Percentiles rank a stretch among this genome's conserved stretches.
Evolutionary conservation across 345 rosid genomes (phyloP).

Genomic region (Nasturtium officinale): DNA sequence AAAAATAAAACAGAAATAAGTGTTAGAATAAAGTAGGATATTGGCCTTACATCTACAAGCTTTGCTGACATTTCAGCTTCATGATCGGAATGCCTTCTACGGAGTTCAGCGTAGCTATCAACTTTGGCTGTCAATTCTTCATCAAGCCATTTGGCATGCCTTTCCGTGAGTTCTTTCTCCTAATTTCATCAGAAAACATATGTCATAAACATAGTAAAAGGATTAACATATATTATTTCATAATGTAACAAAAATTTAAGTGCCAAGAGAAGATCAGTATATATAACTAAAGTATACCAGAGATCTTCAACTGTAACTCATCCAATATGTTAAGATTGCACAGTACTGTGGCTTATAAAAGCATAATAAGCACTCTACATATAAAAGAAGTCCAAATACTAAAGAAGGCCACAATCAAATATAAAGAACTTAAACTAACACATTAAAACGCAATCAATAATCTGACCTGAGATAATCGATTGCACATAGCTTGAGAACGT

Average conservation of each 20-base stretch:
- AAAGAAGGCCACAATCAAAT: not conserved
- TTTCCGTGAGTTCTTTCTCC: slow-evolving; percentile 92
- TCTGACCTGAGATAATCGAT: slow-evolving; percentile 90
- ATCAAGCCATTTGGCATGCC: slow-evolving; percentile 90
- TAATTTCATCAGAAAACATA: slow-evolving; percentile 42
- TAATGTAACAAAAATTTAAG: not conserved
- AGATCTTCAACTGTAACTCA: not conserved
- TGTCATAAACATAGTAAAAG: slow-evolving; percentile 4
- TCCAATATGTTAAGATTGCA: not conserved
- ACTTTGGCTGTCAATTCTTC: slow-evolving; percentile 82
- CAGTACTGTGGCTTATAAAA: not conserved
- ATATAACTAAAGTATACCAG: not conserved
- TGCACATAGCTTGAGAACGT: slow-evolving; percentile 59
- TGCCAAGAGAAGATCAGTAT: not conserved
- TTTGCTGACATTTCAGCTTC: slow-evolving; percentile 82
- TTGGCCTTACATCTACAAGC: slow-evolving; percentile 66
- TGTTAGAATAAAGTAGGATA: not conserved
- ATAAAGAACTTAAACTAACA: not conserved
- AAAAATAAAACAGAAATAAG: not conserved
- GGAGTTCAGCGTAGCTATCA: slow-evolving; percentile 61
- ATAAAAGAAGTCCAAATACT: not conserved
- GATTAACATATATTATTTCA: not conserved
- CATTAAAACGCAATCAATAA: slow-evolving; percentile 9
- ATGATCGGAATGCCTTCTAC: slow-evolving; percentile 64
- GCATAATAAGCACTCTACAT: not conserved